These are phyloP conservation scores for Dianthus caryophyllus DNA, from an alignment of 148 eudicot genomes.

Conservation along the genomic window DNA sequence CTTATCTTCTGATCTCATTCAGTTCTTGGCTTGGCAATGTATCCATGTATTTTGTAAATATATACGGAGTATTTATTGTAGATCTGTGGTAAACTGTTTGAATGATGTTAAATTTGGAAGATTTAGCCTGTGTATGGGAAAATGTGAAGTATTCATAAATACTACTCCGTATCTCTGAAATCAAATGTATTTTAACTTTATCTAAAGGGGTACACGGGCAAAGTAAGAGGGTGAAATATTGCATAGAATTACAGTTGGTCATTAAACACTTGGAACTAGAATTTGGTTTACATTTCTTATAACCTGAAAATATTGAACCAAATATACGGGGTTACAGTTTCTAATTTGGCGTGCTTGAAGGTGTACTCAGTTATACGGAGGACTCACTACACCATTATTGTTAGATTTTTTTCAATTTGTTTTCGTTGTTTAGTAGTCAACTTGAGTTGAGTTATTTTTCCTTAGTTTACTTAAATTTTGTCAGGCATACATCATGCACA, in stretches of 20 bases:
- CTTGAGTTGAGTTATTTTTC: background rate
- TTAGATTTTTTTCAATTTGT: too few relatives aligned
- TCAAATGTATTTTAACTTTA: background rate
- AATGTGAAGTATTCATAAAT: background rate
- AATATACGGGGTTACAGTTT: too few relatives aligned
- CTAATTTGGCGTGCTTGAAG: too few relatives aligned
- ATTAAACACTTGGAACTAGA: too few relatives aligned
- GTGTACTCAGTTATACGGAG: too few relatives aligned
- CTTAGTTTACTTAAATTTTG: conserved; percentile 6
- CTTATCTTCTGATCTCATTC: background rate
- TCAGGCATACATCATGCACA: conserved; percentile 9
- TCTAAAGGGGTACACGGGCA: background rate
- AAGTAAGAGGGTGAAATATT: background rate
- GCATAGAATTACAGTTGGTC: background rate
- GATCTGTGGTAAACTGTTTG: too few relatives aligned
- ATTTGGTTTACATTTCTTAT: too few relatives aligned
- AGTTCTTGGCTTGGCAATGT: background rate
- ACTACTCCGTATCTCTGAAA: background rate
- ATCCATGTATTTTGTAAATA: background rate
- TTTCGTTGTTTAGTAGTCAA: background rate
- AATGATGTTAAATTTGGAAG: too few relatives aligned
- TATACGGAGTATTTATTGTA: too few relatives aligned
- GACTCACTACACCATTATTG: too few relatives aligned
- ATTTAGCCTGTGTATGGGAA: background rate
- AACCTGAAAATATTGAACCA: too few relatives aligned